A percentile compares a stretch with the other conserved stretches of the same genome.
phyloP scores from a whole-genome alignment of 257 asterid species.

The Marsdenia floribunda region DNA sequence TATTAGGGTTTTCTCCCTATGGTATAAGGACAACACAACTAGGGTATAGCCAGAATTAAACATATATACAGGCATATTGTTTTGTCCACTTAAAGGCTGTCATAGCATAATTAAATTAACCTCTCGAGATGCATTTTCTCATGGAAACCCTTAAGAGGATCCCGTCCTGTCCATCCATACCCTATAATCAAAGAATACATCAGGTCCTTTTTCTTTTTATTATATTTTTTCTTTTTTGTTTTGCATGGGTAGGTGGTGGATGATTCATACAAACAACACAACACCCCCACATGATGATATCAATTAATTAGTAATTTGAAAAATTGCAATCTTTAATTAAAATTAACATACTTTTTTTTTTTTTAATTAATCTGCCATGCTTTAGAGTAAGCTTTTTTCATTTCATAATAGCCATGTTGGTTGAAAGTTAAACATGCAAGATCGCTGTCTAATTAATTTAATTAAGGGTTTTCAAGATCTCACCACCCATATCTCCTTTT shows the following conservation, averaged over 20 bases:
- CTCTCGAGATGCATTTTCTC: conserved; percentile 1
- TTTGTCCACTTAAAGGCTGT: conserved; percentile 26
- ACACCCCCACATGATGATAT: not conserved
- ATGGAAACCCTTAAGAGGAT: too few species aligned
- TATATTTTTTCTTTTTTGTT: not conserved
- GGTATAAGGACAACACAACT: conserved; percentile 13
- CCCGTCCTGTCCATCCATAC: too few species aligned
- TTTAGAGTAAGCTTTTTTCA: conserved; percentile 23
- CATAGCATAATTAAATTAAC: not conserved
- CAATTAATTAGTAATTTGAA: conserved; percentile 4
- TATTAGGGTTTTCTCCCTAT: conserved; percentile 21
- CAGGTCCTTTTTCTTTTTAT: not conserved
- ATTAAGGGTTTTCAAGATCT: conserved; percentile 12
- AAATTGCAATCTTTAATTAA: not conserved
- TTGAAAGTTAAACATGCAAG: conserved; percentile 28
- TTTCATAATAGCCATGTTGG: conserved; percentile 21
- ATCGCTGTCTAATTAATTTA: conserved; percentile 17
- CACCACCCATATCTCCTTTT: too few species aligned
- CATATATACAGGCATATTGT: conserved; percentile 12
- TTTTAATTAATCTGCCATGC: conserved; percentile 16
- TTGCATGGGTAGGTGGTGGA: conserved; percentile 8
- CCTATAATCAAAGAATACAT: too few species aligned
- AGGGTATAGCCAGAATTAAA: not conserved
- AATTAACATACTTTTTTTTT: conserved; percentile 1
- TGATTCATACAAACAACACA: not conserved